Conservation (phyloP, 805 yeast species). For the Metschnikowia amazonensis region DNA sequence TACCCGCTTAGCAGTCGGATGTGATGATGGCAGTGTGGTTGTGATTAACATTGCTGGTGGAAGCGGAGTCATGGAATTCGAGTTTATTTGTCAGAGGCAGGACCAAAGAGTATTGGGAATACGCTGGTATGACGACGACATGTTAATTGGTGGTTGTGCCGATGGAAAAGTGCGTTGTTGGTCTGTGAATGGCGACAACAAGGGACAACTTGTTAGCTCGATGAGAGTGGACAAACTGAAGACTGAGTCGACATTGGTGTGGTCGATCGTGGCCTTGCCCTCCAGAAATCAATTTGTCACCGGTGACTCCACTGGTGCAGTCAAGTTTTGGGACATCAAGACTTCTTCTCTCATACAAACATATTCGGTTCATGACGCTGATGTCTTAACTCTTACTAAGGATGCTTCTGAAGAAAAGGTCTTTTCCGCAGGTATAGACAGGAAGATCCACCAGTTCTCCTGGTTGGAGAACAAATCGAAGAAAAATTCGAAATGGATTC, state of each 20-base stretch:
- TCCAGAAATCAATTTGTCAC: constrained; percentile 72
- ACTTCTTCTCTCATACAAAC: constrained; percentile 75
- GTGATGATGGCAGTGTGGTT: constrained; percentile 92
- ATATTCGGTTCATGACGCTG: constrained; percentile 85
- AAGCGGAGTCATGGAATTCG: constrained; percentile 75
- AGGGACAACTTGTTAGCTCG: constrained; percentile 71
- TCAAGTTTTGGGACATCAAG: constrained; percentile 88
- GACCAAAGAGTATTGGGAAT: constrained; percentile 75
- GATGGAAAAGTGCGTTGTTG: constrained; percentile 90
- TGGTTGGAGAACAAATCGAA: constrained; percentile 33
- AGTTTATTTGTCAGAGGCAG: constrained; percentile 72
- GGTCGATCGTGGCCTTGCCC: constrained; percentile 74
- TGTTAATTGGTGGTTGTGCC: constrained; percentile 88
- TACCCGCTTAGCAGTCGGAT: constrained; percentile 75
- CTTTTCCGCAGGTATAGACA: constrained; percentile 89
- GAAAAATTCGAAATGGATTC: constrained; percentile 61
- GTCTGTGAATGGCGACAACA: constrained; percentile 44
- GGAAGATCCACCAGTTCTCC: constrained; percentile 76
- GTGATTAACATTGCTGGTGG: constrained; percentile 84
- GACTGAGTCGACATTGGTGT: constrained; percentile 82
- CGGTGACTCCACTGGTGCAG: constrained; percentile 94
- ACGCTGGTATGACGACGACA: constrained; percentile 65
- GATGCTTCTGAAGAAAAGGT: constrained; percentile 60
- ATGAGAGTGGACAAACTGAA: constrained; percentile 90
- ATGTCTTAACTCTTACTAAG: constrained; percentile 68